Evolutionary conservation across 2,329 filamentous ascomycete genomes (phyloP).

Genomic region (Epichloe amarillans): DNA sequence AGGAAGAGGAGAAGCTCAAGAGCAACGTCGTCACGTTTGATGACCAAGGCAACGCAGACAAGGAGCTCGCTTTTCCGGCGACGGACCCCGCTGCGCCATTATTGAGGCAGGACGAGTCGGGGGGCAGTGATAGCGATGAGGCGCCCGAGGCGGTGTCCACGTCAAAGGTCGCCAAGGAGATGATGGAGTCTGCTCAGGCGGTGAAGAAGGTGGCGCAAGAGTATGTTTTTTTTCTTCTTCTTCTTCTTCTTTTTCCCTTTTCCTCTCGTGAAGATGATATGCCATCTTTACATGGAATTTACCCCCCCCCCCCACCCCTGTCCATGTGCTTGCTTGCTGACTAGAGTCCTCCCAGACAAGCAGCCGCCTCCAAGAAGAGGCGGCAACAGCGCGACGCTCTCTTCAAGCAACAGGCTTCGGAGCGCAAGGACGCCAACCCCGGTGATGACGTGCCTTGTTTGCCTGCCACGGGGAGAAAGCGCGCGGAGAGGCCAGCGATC

Average conservation of each 20-base stretch:
- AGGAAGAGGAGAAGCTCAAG: constrained; percentile 7
- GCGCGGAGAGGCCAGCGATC: constrained; percentile 22
- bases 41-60: constrained; percentile 19
- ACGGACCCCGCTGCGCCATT: constrained; percentile 5
- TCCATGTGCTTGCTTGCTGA: not conserved
- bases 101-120: constrained; percentile 15
- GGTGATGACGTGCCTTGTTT: not conserved
- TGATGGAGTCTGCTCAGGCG: constrained; percentile 31
- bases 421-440: constrained; percentile 21
- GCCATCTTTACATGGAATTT: not conserved
- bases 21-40: constrained; percentile 21
- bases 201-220: constrained; percentile 36
- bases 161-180: constrained; percentile 30
- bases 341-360: constrained; percentile 26
- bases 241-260: not conserved
- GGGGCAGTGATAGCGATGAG: constrained; percentile 34
- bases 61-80: constrained; percentile 2
- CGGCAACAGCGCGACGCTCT: constrained; percentile 40
- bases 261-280: not conserved
- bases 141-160: constrained; percentile 48
- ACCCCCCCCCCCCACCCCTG: too few species aligned
- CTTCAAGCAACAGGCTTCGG: constrained; percentile 41
- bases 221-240: constrained; percentile 29
- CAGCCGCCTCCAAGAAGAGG: constrained; percentile 38
- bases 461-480: constrained; percentile 9